Evolutionary conservation across 306 rosid species (phyloP).

Genomic region (Cucumis melo): DNA sequence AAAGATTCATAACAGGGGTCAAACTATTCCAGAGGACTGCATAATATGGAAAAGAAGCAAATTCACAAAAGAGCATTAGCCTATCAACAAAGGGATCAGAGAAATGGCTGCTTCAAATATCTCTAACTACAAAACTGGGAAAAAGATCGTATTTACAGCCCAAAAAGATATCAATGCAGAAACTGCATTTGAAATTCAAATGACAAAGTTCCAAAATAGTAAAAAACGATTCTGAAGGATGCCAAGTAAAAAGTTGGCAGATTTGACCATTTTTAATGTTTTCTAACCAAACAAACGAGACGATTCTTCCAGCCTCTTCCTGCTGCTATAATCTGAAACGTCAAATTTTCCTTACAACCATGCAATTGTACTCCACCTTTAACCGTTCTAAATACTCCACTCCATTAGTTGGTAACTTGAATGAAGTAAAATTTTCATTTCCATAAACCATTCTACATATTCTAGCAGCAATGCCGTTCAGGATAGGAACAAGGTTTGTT

Average conservation of each 20-base stretch:
- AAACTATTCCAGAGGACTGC: neutral
- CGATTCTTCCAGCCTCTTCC: neutral
- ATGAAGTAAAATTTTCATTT: neutral
- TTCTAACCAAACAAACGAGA: neutral
- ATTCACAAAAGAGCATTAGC: neutral
- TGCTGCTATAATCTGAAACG: neutral
- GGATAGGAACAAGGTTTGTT: neutral
- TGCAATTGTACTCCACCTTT: neutral
- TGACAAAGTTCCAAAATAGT: neutral
- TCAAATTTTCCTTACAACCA: neutral
- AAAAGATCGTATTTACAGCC: neutral
- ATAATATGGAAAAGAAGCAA: neutral
- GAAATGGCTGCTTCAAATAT: neutral
- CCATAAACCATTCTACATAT: slow-evolving; percentile 1
- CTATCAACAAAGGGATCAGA: neutral
- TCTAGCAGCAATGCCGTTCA: neutral
- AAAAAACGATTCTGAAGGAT: neutral
- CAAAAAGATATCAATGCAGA: neutral
- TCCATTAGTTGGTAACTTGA: neutral
- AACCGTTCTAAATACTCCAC: neutral
- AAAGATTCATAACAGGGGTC: neutral
- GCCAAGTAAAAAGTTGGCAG: neutral
- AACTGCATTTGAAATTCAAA: neutral
- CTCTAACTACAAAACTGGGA: neutral
- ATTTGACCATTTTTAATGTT: neutral